Percentiles rank a stretch among this genome's conserved stretches.
These are phyloP conservation scores for Penicillium sp. DNA, from an alignment of 2,329 filamentous ascomycete genomes.

Conservation along the genomic window DNA sequence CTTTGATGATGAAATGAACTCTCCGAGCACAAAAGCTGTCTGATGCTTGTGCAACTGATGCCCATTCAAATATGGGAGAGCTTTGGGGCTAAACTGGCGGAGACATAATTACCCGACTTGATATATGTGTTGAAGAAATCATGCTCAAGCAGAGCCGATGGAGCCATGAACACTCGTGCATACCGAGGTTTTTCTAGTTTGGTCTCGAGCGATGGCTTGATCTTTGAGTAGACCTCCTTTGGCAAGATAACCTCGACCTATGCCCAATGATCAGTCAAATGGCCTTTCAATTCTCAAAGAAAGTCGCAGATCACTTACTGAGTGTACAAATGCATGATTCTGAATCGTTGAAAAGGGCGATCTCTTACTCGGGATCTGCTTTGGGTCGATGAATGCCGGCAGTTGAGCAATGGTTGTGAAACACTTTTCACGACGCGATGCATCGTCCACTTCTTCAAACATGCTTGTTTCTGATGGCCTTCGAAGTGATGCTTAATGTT, in stretches of 20 bases:
- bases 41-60: neutral
- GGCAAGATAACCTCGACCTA: constrained; percentile 69
- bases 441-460: constrained; percentile 46
- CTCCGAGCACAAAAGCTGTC: neutral
- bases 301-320: constrained; percentile 45
- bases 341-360: constrained; percentile 73
- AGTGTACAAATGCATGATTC: constrained; percentile 67
- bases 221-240: constrained; percentile 56
- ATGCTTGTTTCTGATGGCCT: constrained; percentile 29
- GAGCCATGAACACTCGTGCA: constrained; percentile 68
- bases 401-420: constrained; percentile 70
- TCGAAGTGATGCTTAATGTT: neutral
- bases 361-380: constrained; percentile 68
- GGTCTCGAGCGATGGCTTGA: constrained; percentile 55
- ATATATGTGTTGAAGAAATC: constrained; percentile 83
- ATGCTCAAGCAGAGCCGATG: constrained; percentile 69
- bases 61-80: neutral
- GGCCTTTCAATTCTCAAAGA: neutral
- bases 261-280: constrained; percentile 38
- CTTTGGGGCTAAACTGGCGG: neutral
- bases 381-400: constrained; percentile 65
- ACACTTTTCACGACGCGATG: constrained; percentile 59
- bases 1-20: neutral
- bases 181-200: constrained; percentile 53
- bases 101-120: constrained; percentile 62